Base-by-base conservation (phyloP, 768 basidiomycete genomes). In the Pulveroboletus sp. region DNA sequence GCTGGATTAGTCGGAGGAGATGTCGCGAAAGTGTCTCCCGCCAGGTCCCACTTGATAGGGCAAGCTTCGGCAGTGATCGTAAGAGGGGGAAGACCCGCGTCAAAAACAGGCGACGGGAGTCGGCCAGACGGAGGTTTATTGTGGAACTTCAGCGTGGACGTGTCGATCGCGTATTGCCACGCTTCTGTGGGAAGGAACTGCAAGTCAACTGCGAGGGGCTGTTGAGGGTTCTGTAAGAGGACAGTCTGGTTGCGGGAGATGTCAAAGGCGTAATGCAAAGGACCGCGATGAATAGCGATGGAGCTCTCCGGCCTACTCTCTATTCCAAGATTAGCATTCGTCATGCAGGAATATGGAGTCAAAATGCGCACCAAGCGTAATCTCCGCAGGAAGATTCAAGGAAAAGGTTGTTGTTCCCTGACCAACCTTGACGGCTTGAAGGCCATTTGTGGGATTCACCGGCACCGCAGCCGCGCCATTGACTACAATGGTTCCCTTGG, bases 1-100 rank as follows among this genome's bases (percentile, higher is more conserved):
- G 65, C 49, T 0, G 76, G 75, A 45, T 68, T 68, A 0, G 73
- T 75, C 10, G 68, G 69, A 27, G 78, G 79, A 37, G 73, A 50
- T 14, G 55, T 58, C 24, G 20, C 48, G 17, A 49, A 49, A 17
- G 27, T 33, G 5, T n/a, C 33, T 20, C 39, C 24, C 2, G 40
- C 33, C 16, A 42, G 25, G 23, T 42, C 42, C 47, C 40, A 47
- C 24, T 34, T 19, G 1, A 47, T 24, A 16, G 19, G 47, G 24
- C 40, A 42, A 42, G 33, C 47, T 10, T 25, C 13, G 32, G 8
- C 24, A 27, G 39, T 35, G 23, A 47, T 47, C 13, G 45, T 40
- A 19, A 32, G 32, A 13, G 43, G 36, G 24, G 42, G 37, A 27
- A 38, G 36, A 34, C 43, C 29, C 5, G 35, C 12, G 5, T 50